These are phyloP conservation scores for Salix suchowensis DNA, from an alignment of 345 rosid genomes.

Conservation along the genomic window DNA sequence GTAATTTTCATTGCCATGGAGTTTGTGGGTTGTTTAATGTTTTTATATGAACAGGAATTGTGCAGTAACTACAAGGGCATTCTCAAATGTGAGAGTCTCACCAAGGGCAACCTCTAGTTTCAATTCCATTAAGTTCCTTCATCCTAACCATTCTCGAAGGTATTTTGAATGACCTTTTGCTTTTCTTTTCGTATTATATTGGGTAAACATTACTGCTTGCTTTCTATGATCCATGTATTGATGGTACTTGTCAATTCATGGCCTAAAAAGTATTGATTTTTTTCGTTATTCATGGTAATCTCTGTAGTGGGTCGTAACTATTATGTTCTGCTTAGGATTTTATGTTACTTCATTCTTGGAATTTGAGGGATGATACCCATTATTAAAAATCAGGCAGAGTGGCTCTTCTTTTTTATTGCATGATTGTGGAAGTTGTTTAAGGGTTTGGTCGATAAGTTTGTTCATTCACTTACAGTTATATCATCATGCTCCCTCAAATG, in stretches of 20 bases:
- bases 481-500: neutral
- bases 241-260: neutral
- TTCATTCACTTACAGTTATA: no score
- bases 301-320: neutral
- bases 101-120: conserved; percentile 18
- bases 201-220: neutral
- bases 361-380: neutral
- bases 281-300: neutral
- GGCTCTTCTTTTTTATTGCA: neutral
- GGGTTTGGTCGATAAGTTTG: neutral
- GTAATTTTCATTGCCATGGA: neutral
- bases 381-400: neutral
- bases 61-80: conserved; percentile 27
- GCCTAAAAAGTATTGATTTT: neutral
- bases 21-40: neutral
- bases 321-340: neutral
- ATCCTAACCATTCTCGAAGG: conserved; percentile 40
- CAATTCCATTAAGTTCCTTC: conserved; percentile 25
- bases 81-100: conserved; percentile 21
- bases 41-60: conserved; percentile 34
- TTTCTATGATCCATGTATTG: neutral
- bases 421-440: neutral
- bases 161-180: conserved; percentile 7
- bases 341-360: neutral
- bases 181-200: neutral